Evolutionary conservation across 768 basidiomycete species (phyloP).

Genomic region (Calvatia gigantea): DNA sequence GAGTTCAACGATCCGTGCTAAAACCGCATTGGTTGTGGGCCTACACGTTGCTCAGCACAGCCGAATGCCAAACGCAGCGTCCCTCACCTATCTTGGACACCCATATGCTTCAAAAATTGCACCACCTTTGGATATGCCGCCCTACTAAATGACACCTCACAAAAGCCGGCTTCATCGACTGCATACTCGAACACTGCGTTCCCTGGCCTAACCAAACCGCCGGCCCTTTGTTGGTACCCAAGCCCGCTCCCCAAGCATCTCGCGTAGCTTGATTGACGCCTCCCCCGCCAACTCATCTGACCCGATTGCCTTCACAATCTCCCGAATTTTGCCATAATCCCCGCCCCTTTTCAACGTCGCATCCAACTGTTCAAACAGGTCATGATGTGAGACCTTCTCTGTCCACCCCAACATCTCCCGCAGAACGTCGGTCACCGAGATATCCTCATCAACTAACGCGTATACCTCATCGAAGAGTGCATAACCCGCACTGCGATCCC

Average conservation of each 20-base stretch:
- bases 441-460: slow-evolving; percentile 23
- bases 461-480: slow-evolving; percentile 40
- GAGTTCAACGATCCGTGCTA: slow-evolving; percentile 19
- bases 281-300: slow-evolving; percentile 16
- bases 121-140: slow-evolving; percentile 16
- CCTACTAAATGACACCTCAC: slow-evolving; percentile 20
- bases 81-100: slow-evolving; percentile 36
- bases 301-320: slow-evolving; percentile 29
- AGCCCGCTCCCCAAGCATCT: slow-evolving; percentile 14
- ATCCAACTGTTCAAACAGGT: slow-evolving; percentile 32
- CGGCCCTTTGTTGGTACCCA: slow-evolving; percentile 35
- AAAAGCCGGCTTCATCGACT: slow-evolving; percentile 21
- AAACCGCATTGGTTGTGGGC: slow-evolving; percentile 26
- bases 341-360: slow-evolving; percentile 16
- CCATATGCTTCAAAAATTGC: slow-evolving; percentile 29
- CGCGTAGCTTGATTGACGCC: slow-evolving; percentile 17
- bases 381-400: slow-evolving; percentile 25
- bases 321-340: slow-evolving; percentile 16
- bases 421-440: slow-evolving; percentile 26
- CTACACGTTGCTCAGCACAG: slow-evolving; percentile 18
- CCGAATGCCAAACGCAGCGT: background rate
- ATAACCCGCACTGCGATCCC: background rate
- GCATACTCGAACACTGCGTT: slow-evolving; percentile 21
- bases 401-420: slow-evolving; percentile 36
- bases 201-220: slow-evolving; percentile 16